phyloP scores from a whole-genome alignment of 2,329 filamentous ascomycete genomes.

The Curvularia sp. region DNA sequence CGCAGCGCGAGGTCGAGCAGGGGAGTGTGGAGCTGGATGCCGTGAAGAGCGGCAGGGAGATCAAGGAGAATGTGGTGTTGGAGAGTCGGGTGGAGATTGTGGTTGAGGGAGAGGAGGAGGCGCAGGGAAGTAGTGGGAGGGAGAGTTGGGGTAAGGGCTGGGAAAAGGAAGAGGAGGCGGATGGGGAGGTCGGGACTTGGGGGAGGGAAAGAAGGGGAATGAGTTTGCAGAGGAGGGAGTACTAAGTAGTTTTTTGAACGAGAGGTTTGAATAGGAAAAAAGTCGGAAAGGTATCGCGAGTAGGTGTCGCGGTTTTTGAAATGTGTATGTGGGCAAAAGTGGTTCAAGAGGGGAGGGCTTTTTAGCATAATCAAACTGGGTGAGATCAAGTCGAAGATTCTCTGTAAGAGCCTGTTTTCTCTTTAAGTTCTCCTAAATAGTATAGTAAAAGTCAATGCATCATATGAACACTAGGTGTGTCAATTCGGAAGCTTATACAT shows the following conservation, averaged over 20 bases:
- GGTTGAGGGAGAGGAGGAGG: conserved; percentile 21
- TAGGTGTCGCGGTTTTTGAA: too few species aligned
- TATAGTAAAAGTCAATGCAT: background rate
- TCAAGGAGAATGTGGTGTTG: conserved; percentile 34
- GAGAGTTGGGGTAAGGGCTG: background rate
- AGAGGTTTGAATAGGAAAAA: too few species aligned
- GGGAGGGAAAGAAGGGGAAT: conserved; percentile 19
- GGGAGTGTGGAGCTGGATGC: conserved; percentile 5
- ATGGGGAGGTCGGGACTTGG: conserved; percentile 21
- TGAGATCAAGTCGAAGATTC: too few species aligned
- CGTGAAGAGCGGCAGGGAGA: conserved; percentile 11
- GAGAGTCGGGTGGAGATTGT: conserved; percentile 37
- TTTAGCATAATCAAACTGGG: too few species aligned
- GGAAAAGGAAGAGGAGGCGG: background rate
- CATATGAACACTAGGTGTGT: background rate
- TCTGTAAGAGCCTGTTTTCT: background rate
- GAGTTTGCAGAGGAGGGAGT: conserved; percentile 15
- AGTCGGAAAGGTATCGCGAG: too few species aligned
- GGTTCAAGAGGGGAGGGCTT: too few species aligned
- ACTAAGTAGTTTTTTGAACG: background rate
- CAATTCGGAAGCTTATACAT: background rate
- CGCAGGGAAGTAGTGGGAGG: background rate
- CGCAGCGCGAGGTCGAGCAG: conserved; percentile 31
- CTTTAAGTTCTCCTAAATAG: background rate
- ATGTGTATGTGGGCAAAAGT: too few species aligned